Base-by-base conservation (phyloP, 75 land plant species). In the Pseudotsuga menziesii region DNA sequence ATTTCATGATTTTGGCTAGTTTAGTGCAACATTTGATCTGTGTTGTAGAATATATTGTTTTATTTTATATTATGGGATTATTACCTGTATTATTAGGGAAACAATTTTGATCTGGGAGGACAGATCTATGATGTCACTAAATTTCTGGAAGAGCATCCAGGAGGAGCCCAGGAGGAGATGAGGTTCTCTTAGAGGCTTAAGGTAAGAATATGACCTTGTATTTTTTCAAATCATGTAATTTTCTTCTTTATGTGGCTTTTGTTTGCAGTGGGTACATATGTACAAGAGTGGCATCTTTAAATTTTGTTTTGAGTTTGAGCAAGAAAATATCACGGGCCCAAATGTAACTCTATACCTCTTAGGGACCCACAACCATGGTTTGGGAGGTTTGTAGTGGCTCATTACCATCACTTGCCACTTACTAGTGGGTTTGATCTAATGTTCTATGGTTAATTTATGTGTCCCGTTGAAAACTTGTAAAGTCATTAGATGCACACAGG, bases 101-200 rank as follows among this genome's bases (percentile, higher is more conserved):
- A 5, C 26, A 14, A 17, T 78, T 54, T 35, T 56, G 22, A 48
- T 16, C 25, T 56, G 59, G 14, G 3, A 56, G 19, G 22, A 4
- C 83, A 82, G 84, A 77, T 82, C 7, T 82, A 82, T 56, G 83
- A 82, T 62, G 84, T 82, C 48, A 79, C 84, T 12, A 80, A 74
- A 26, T 82, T 82, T 58, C 77, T 82, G 57, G 84, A 79, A 32
- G 84, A 82, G 22, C 84, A 82, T n/a, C n/a, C n/a, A n/a, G n/a
- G n/a, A n/a, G n/a, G n/a, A n/a, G n/a, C 52, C 84, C 84, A 23
- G 84, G 84, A 14, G 84, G 84, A 16, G 84, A 82, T 20, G 84
- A 82, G 56, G 77, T 82, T 52, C 81, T 82, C 27, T 3, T 82
- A 5, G 72, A 82, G 48, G 76, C 83, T 23, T 61, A 82, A 58